These are phyloP conservation scores for Nemania diffusa DNA, from an alignment of 2,329 filamentous ascomycete genomes.

Conservation along the genomic window DNA sequence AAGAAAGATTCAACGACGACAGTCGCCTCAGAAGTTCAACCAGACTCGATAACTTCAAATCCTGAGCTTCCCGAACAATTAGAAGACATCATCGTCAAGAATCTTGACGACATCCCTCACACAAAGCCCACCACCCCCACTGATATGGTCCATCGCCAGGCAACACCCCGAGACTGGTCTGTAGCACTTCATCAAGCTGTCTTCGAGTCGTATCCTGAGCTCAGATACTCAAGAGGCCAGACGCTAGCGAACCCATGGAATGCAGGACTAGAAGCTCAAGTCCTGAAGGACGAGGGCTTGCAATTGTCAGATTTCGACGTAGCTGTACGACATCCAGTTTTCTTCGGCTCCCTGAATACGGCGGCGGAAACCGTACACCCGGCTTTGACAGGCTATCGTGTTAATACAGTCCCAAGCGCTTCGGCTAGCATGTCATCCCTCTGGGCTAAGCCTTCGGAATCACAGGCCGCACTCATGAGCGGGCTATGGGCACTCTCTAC, in stretches of 20 bases:
- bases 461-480: neutral
- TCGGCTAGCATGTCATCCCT: constrained; percentile 16
- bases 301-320: constrained; percentile 35
- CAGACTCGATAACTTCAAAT: constrained; percentile 3
- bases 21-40: constrained; percentile 23
- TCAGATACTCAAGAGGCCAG: constrained; percentile 40
- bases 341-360: constrained; percentile 35
- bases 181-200: constrained; percentile 53
- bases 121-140: constrained; percentile 33
- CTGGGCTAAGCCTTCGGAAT: constrained; percentile 24
- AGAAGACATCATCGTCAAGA: constrained; percentile 40
- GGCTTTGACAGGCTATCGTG: constrained; percentile 28
- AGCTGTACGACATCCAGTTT: constrained; percentile 32
- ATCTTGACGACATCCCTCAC: constrained; percentile 37
- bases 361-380: constrained; percentile 28
- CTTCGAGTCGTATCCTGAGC: constrained; percentile 46
- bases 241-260: constrained; percentile 40
- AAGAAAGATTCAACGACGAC: constrained; percentile 35
- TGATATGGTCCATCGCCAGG: constrained; percentile 42
- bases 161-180: constrained; percentile 44
- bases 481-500: constrained; percentile 27
- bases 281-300: constrained; percentile 31
- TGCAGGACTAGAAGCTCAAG: constrained; percentile 42
- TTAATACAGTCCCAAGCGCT: constrained; percentile 34
- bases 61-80: constrained; percentile 37